phyloP scores from a whole-genome alignment of 805 yeast species.

The Sugiyamaella americana region DNA sequence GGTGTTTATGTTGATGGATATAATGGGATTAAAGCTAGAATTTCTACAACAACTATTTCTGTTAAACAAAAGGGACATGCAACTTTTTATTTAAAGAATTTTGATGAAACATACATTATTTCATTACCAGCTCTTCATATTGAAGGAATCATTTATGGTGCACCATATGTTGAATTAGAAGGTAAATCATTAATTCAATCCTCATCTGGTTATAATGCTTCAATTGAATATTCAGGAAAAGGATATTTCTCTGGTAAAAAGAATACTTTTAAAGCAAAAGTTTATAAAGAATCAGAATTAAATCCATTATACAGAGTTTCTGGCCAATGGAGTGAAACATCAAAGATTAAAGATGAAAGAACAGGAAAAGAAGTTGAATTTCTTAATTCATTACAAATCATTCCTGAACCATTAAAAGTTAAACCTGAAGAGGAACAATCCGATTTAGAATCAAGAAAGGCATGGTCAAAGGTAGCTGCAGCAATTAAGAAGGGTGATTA shows the following conservation, averaged over 20 bases:
- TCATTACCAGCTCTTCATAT: conserved; percentile 94
- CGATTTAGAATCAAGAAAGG: conserved; percentile 75
- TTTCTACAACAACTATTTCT: conserved; percentile 67
- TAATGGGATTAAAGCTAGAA: conserved; percentile 79
- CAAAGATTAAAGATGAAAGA: conserved; percentile 56
- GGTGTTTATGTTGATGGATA: conserved; percentile 76
- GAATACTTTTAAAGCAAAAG: conserved; percentile 82
- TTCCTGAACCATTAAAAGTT: conserved; percentile 55
- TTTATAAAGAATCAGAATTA: conserved; percentile 46
- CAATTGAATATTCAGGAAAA: conserved; percentile 79
- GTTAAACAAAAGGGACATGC: conserved; percentile 95
- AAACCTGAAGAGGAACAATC: conserved; percentile 80
- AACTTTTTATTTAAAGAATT: conserved; percentile 44
- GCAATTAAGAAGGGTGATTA: conserved; percentile 75
- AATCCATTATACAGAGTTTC: conserved; percentile 61
- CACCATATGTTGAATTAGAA: conserved; percentile 93
- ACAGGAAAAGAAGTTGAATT: conserved; percentile 33
- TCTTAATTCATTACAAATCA: conserved; percentile 32
- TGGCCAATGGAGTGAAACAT: conserved; percentile 90
- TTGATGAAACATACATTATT: conserved; percentile 58
- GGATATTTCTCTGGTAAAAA: conserved; percentile 96
- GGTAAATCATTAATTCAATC: conserved; percentile 81
- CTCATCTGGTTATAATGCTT: conserved; percentile 67
- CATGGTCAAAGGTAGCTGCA: conserved; percentile 85
- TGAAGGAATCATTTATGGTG: conserved; percentile 84